Base-by-base conservation (phyloP, 805 yeast species). In the Pichia exigua region DNA sequence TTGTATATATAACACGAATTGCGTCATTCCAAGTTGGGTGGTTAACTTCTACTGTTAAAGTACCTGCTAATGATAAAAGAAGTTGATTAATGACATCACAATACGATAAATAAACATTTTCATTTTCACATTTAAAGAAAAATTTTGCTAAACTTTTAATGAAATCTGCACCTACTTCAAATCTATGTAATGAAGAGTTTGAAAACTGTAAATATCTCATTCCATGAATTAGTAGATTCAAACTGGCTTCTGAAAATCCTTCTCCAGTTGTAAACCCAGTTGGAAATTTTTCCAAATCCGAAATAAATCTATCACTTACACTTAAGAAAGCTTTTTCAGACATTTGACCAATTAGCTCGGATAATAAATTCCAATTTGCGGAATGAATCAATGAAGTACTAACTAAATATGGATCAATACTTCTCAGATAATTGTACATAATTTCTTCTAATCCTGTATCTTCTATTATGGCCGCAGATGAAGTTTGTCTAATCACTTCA, bases 1-100 rank as follows among this genome's bases (percentile, higher is more conserved):
- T 75, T 78, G 17, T 66, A 64, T 78, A 82, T 15, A 92, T 79
- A 20, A 73, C 69, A 22, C 77, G 77, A 49, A 89, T 78, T 0
- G 97, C 94, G 42, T 82, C 87, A 0, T 84, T 82, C 99, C 99
- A 94, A 1, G 85, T 81, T 3, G 99, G 99, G 65, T 92, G 96
- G 61, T 94, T 92, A 0, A 89, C 91, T 64, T 94, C 99, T 0
- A 97, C 98, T 0, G 97, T 88, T 32, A 91, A 74, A 1, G 82
- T 74, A 10, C 88, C 92, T 0, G 97, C 95, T 24, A 94, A 66
- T 0, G 97, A 95, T 42, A 89, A 69, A 2, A 94, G 68, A 26
- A 94, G 75, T 49, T 80, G 83, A 51, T 85, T 77, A 41, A 91
- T 73, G 1, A 89, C 96, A 57, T 89, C 96, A 45, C 94, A 86